phyloP scores from a whole-genome alignment of 2,329 filamentous ascomycete genomes.

The Cladosporium sp. region DNA sequence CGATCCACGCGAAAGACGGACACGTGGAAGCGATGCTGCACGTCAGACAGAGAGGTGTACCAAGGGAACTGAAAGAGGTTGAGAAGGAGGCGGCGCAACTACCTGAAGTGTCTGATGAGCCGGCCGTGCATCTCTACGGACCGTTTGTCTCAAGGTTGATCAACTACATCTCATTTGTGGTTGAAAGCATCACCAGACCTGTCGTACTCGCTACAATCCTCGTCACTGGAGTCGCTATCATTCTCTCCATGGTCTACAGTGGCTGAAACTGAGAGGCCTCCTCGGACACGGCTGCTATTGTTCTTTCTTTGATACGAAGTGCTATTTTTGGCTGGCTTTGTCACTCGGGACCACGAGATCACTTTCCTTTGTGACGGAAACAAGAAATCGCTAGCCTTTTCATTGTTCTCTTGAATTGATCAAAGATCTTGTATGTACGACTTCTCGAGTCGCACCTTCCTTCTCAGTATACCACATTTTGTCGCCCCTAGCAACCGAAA shows the following conservation, averaged over 20 bases:
- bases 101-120: background rate
- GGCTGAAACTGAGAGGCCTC: background rate
- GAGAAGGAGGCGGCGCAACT: conserved; percentile 23
- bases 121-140: background rate
- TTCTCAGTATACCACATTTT: background rate
- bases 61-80: conserved; percentile 25
- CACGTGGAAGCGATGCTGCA: conserved; percentile 25
- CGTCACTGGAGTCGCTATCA: background rate
- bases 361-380: background rate
- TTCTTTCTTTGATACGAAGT: background rate
- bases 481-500: conserved; percentile 4
- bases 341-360: background rate
- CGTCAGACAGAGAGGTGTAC: conserved; percentile 27
- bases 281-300: background rate
- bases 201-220: background rate
- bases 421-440: conserved; percentile 3
- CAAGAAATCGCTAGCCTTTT: background rate
- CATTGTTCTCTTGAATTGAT: background rate
- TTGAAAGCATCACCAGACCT: background rate
- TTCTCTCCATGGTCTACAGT: background rate
- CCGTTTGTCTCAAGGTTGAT: background rate
- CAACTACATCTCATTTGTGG: background rate
- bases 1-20: conserved; percentile 30
- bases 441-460: conserved; percentile 5
- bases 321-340: conserved; percentile 11